These are phyloP conservation scores for Rhodamnia argentea DNA, from an alignment of 345 rosid genomes.

Conservation along the genomic window DNA sequence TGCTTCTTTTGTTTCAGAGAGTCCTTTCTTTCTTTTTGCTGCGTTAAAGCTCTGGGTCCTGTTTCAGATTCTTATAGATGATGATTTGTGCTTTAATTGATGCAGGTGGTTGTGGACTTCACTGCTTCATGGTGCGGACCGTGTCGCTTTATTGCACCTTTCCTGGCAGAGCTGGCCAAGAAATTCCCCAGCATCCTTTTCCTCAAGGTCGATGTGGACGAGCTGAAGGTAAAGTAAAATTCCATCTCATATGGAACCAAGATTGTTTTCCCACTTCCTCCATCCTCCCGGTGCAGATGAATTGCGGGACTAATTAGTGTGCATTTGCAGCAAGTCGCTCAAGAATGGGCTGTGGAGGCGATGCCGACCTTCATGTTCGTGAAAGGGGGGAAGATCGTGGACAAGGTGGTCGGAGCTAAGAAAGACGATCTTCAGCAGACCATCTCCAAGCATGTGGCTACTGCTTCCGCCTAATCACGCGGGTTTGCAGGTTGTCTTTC, in stretches of 20 bases:
- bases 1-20: not conserved
- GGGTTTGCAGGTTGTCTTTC: not conserved
- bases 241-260: no score
- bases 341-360: constrained; percentile 5
- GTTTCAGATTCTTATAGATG: not conserved
- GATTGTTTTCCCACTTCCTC: not conserved
- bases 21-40: not conserved
- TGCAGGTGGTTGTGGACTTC: constrained; percentile 1
- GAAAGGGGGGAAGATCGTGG: constrained; percentile 3
- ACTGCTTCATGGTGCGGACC: constrained; percentile 6
- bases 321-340: not conserved
- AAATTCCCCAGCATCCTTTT: not conserved
- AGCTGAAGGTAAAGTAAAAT: not conserved
- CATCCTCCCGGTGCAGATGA: not conserved
- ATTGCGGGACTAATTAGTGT: not conserved
- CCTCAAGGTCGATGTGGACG: constrained; percentile 6
- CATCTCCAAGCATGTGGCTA: not conserved
- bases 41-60: not conserved
- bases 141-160: not conserved
- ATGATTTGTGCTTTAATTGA: not conserved
- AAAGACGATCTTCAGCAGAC: not conserved
- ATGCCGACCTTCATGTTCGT: constrained; percentile 2
- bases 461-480: not conserved
- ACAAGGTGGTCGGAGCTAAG: constrained; percentile 2
- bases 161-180: constrained; percentile 1